These are phyloP conservation scores for Claviceps pusilla DNA, from an alignment of 2,329 filamentous ascomycete genomes.

Conservation along the genomic window DNA sequence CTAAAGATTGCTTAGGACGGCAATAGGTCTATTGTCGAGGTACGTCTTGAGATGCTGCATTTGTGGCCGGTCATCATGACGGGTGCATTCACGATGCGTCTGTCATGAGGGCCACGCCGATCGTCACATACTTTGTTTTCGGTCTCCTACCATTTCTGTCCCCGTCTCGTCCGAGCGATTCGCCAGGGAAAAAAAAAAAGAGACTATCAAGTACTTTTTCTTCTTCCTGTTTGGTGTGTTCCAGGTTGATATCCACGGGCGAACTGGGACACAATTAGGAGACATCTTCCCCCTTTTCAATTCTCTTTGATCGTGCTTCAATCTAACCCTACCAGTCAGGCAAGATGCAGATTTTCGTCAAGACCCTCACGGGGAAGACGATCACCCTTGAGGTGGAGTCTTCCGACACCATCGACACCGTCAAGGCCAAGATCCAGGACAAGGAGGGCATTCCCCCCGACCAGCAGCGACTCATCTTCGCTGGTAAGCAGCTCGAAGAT, in stretches of 20 bases:
- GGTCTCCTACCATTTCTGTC: constrained; percentile 4
- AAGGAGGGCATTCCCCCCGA: constrained; percentile 98
- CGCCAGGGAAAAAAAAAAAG: background rate
- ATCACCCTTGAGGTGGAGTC: constrained; percentile 99
- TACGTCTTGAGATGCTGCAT: constrained; percentile 41
- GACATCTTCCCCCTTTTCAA: background rate
- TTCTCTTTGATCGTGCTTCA: constrained; percentile 1
- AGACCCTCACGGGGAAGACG: constrained; percentile 96
- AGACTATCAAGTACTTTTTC: background rate
- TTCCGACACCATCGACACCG: constrained; percentile 99
- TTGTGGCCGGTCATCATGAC: constrained; percentile 12
- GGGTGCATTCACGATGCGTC: constrained; percentile 16
- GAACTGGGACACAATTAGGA: background rate
- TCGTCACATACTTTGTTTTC: background rate
- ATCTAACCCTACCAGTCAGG: constrained; percentile 35
- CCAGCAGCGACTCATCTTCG: constrained; percentile 99
- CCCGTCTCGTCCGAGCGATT: constrained; percentile 3
- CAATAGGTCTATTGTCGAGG: constrained; percentile 46
- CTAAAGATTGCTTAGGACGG: constrained; percentile 49
- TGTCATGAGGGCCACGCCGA: constrained; percentile 16
- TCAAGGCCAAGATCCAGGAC: constrained; percentile 97
- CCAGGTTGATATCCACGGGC: background rate
- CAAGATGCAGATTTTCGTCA: constrained; percentile 67
- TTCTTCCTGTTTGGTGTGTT: background rate
- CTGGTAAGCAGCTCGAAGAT: constrained; percentile 99